A percentile compares a stretch with the other conserved stretches of the same genome.
phyloP scores from a whole-genome alignment of 768 basidiomycete genomes.

The Pleurotus salmoneostramineus region DNA sequence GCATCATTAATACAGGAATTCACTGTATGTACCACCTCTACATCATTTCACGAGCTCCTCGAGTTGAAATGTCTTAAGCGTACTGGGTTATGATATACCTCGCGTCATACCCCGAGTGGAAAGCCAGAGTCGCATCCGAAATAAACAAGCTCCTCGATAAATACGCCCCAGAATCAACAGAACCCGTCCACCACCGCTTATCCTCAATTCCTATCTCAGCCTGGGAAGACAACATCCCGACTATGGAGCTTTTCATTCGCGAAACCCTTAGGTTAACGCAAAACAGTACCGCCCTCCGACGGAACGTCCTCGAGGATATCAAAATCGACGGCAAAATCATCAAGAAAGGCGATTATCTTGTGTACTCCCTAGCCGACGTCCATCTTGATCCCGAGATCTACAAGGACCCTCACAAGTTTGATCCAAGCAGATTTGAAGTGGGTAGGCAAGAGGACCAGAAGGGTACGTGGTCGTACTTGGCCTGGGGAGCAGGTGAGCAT shows the following conservation, averaged over 20 bases:
- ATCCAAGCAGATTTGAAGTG: constrained; percentile 26
- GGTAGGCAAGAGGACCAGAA: constrained; percentile 32
- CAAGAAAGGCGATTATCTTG: constrained; percentile 29
- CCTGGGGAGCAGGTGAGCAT: constrained; percentile 35
- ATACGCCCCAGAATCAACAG: constrained; percentile 17
- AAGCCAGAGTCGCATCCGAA: constrained; percentile 23
- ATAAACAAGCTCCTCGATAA: constrained; percentile 23
- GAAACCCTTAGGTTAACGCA: constrained; percentile 33
- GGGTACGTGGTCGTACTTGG: constrained; percentile 25
- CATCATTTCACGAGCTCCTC: too few species aligned
- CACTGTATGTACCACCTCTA: constrained; percentile 18
- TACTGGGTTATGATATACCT: constrained; percentile 34
- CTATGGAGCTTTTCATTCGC: constrained; percentile 30
- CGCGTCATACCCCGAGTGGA: constrained; percentile 29
- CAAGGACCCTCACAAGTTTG: constrained; percentile 26
- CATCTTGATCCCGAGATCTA: constrained; percentile 33
- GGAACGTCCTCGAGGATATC: constrained; percentile 28
- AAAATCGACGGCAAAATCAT: constrained; percentile 20
- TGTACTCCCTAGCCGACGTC: constrained; percentile 25
- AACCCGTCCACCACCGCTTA: constrained; percentile 30
- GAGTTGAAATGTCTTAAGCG: constrained; percentile 15
- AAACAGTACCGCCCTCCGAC: constrained; percentile 25
- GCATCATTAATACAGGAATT: constrained; percentile 30
- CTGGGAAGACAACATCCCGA: constrained; percentile 38
- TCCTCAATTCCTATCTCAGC: constrained; percentile 27